A percentile compares a stretch with the other conserved stretches of the same genome.
phyloP scores from a whole-genome alignment of 2,329 filamentous ascomycete species.

The Arthrobotrys iridis region DNA sequence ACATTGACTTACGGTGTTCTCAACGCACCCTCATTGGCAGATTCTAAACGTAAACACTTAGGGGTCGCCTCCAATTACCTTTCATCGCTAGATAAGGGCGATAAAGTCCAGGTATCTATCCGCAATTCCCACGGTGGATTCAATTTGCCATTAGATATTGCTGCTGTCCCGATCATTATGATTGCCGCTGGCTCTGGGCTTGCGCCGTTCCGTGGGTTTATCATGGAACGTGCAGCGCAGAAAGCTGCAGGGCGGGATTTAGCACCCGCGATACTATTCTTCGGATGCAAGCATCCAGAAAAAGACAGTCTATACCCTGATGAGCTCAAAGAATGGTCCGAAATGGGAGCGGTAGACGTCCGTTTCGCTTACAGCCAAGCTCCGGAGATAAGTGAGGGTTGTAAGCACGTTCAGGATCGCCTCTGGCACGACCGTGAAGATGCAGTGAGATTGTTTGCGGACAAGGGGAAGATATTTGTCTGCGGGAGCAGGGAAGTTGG shows the following conservation, averaged over 20 bases:
- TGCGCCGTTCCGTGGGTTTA: constrained; percentile 72
- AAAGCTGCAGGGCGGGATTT: constrained; percentile 66
- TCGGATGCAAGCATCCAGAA: constrained; percentile 69
- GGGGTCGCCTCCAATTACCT: constrained; percentile 73
- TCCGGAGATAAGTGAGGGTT: constrained; percentile 64
- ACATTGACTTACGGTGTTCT: constrained; percentile 77
- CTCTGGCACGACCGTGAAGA: constrained; percentile 65
- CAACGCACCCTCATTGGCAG: constrained; percentile 66
- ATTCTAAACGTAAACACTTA: constrained; percentile 65
- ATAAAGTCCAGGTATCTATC: constrained; percentile 63
- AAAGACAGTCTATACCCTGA: constrained; percentile 71
- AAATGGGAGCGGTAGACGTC: constrained; percentile 70
- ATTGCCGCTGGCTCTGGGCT: constrained; percentile 68
- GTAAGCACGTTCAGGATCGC: constrained; percentile 67
- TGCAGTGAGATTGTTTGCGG: constrained; percentile 63
- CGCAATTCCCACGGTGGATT: constrained; percentile 65
- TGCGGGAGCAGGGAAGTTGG: constrained; percentile 70
- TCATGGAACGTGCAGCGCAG: constrained; percentile 70
- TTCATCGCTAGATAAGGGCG: constrained; percentile 64
- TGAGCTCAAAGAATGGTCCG: constrained; percentile 70
- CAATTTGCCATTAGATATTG: constrained; percentile 65
- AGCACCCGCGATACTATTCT: constrained; percentile 72
- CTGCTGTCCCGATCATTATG: constrained; percentile 66
- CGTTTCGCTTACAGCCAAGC: constrained; percentile 70
- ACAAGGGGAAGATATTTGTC: constrained; percentile 70